Evolutionary conservation across 306 rosid species (phyloP), one percentile per base, ranked within the genome.

Genomic region (Calophaca sinica): DNA sequence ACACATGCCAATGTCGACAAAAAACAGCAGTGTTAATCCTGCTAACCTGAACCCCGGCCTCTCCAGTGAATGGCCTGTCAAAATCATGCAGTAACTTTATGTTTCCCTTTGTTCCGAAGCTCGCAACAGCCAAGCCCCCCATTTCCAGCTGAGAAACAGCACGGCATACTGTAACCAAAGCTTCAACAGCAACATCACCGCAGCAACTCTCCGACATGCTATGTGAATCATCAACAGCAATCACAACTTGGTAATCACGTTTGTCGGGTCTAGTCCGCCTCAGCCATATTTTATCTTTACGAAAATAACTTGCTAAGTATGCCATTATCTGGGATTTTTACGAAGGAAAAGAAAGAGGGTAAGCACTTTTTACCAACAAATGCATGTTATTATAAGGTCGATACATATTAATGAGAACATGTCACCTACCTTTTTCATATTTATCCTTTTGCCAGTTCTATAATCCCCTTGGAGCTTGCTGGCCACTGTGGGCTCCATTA

Each of bases 391-490:
- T 20, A 20, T 20, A 20, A 20, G 26, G 26, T 20, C 1, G 26
- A 20, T 20, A 20, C 1, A 1, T 20, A 20, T 20, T 20, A 29
- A 20, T 20, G 26, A 20, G 26, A 20, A 20, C 26, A 20, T 1
- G 26, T 20, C 26, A 20, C 26, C 26, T 20, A 20, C 26, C 26
- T 20, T 20, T 20, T 1, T 20, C 26, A 20, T 20, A 20, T 20
- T 20, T 20, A 20, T 20, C 26, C 26, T 20, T 20, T 20, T 20
- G 26, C 26, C 26, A 20, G 26, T 20, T 20, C 26, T 20, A 87
- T 87, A 94, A 79, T 93, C 96, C 36, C 98, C 98, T 83, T 91
- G 96, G 62, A 94, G 97, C 79, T 91, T 91, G 86, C 96, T 91
- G 45, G 97, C 98, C 11, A 88, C 60, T 12, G 94, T 91, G 60